Base-by-base conservation (phyloP, 768 basidiomycete species). In the Lenzites betulinus region DNA sequence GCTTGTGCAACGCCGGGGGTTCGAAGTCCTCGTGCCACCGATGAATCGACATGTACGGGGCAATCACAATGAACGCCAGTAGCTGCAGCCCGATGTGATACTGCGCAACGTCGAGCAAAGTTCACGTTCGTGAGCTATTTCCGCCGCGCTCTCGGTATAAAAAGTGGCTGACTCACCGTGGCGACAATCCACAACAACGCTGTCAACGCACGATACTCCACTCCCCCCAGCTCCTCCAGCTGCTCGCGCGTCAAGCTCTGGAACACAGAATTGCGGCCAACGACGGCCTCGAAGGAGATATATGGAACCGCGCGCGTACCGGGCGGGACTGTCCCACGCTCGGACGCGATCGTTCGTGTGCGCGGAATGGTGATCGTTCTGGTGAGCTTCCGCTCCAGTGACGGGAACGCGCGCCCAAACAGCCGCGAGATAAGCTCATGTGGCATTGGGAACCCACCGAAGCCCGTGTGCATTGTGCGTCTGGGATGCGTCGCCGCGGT, bases 211-310 rank as follows among this genome's bases (percentile, higher is more conserved):
- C 94, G 82, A 69, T 92, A 98, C 71, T 99, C 96, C 7, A 97
- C 89, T 20, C 96, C 95, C 4, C 95, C 95, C 5, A 98, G 76
- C 71, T 97, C 93, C 65, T 96, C 94, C 66, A 92, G 76, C 68
- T 98, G 90, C 48, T 94, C 92, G 20, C 83, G 79, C 0, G 87
- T 91, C 54, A 96, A 74, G 64, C 73, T 77, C 38, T 82, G 80
- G 64, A 92, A 92, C 2, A 76, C 75, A 3, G 90, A 93, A 70
- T 95, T 96, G 35, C 87, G 81, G 0, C 93, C 91, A n/a, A 95
- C 92, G 2, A 83, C 70, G 0, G 93, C 90, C 46, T 92, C 85
- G 69, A 97, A 98, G 1, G 87, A 82, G 59, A 98, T 88, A 71
- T 98, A 98, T 0, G 90, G 77, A 2, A 90, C 93, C 1, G 75